phyloP scores from a whole-genome alignment of 2,329 filamentous ascomycete genomes.

The Colletotrichum orbiculare region DNA sequence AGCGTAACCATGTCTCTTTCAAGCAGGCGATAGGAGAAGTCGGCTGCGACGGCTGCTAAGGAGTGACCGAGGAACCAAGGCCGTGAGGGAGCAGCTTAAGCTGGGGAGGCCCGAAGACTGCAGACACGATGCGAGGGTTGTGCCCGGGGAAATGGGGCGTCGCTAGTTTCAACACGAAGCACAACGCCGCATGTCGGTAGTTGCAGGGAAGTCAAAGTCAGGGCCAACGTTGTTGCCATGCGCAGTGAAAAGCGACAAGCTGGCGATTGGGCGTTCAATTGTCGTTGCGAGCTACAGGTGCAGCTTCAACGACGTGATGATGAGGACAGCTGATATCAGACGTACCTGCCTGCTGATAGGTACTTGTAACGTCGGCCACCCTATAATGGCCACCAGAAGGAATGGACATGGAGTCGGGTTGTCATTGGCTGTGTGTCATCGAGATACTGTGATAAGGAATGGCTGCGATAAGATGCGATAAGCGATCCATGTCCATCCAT shows the following conservation, averaged over 20 bases:
- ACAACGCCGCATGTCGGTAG: not conserved
- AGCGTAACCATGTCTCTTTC: not conserved
- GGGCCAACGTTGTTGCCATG: not conserved
- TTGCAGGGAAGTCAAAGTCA: not conserved
- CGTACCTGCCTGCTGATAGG: no score
- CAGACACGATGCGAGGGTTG: constrained; percentile 30
- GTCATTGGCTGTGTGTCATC: no score
- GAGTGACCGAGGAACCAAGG: constrained; percentile 1
- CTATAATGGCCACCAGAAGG: no score
- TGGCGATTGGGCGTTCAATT: not conserved
- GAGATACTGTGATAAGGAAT: no score
- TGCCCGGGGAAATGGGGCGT: constrained; percentile 20
- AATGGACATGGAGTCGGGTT: not conserved
- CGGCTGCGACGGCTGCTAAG: constrained; percentile 1
- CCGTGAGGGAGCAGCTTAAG: constrained; percentile 1
- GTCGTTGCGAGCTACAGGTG: no score
- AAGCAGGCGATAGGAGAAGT: constrained; percentile 4
- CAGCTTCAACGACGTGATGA: no score
- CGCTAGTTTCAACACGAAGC: constrained; percentile 26
- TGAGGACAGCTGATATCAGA: no score
- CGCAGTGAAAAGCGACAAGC: not conserved
- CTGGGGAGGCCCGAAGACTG: constrained; percentile 32
- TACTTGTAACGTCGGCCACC: no score
- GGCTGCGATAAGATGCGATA: no score
- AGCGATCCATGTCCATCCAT: no score